Conservation (phyloP, 2,329 filamentous ascomycete genomes). For the Fusarium sp. region DNA sequence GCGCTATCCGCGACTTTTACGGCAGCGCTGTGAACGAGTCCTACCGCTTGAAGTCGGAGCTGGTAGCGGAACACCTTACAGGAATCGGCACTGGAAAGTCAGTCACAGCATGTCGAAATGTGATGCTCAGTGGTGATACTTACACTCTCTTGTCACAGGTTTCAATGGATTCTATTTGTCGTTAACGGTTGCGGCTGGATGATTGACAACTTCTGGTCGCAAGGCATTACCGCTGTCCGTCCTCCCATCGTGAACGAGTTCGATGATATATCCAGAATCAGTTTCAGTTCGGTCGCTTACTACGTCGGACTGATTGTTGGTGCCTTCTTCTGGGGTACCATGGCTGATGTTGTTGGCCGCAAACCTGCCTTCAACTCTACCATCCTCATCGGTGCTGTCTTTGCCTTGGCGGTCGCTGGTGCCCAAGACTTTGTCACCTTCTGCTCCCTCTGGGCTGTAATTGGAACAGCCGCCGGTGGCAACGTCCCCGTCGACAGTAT, state of each 20-base stretch:
- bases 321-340: conserved; percentile 60
- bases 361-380: conserved; percentile 61
- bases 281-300: conserved; percentile 53
- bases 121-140: no score
- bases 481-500: conserved; percentile 62
- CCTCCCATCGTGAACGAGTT: conserved; percentile 54
- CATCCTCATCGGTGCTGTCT: conserved; percentile 61
- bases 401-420: conserved; percentile 69
- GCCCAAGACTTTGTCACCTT: conserved; percentile 70
- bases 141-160: conserved; percentile 31
- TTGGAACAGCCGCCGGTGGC: conserved; percentile 58
- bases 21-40: conserved; percentile 13
- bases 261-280: conserved; percentile 47
- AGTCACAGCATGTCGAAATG: neutral
- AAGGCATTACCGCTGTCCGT: conserved; percentile 52
- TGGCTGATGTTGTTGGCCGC: conserved; percentile 57
- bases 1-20: conserved; percentile 5
- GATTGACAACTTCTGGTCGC: conserved; percentile 52
- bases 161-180: conserved; percentile 59
- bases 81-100: conserved; percentile 12
- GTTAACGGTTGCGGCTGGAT: conserved; percentile 63
- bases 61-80: conserved; percentile 3
- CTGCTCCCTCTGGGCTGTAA: conserved; percentile 58
- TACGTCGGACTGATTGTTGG: conserved; percentile 60
- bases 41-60: conserved; percentile 7